Conservation (phyloP, 306 rosid species). For the Pterocarpus santalinus region DNA sequence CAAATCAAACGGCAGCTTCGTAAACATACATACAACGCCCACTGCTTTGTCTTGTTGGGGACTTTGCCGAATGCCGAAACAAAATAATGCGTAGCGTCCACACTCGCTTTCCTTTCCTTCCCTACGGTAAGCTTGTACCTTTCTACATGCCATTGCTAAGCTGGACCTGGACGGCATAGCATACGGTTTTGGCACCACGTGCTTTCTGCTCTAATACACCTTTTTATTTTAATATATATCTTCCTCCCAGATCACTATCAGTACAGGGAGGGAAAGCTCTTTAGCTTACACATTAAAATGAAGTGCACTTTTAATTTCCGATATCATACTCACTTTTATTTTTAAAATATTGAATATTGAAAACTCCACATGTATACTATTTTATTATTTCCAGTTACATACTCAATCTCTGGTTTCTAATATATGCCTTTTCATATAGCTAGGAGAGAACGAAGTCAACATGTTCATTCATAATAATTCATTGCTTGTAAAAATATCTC, state of each 20-base stretch:
- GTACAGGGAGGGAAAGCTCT: too few relatives aligned
- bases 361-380: too few relatives aligned
- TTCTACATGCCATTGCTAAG: not conserved
- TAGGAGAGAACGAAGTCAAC: too few relatives aligned
- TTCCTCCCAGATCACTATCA: too few relatives aligned
- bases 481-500: too few relatives aligned
- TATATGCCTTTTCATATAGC: too few relatives aligned
- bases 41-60: not conserved
- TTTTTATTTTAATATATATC: too few relatives aligned
- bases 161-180: not conserved
- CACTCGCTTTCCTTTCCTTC: not conserved
- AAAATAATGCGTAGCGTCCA: not conserved
- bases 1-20: not conserved
- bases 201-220: not conserved
- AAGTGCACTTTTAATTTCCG: not conserved
- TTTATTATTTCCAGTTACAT: too few relatives aligned
- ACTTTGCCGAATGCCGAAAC: not conserved
- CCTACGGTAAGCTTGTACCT: not conserved
- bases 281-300: not conserved
- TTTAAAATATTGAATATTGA: too few relatives aligned
- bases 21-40: not conserved
- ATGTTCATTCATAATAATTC: too few relatives aligned
- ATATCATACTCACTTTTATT: too few relatives aligned
- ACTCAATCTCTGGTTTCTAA: too few relatives aligned
- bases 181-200: slow-evolving; percentile 6